Evolutionary conservation across 495 filamentous ascomycete species (phyloP).

Genomic region (Tuber microsphaerosporum): DNA sequence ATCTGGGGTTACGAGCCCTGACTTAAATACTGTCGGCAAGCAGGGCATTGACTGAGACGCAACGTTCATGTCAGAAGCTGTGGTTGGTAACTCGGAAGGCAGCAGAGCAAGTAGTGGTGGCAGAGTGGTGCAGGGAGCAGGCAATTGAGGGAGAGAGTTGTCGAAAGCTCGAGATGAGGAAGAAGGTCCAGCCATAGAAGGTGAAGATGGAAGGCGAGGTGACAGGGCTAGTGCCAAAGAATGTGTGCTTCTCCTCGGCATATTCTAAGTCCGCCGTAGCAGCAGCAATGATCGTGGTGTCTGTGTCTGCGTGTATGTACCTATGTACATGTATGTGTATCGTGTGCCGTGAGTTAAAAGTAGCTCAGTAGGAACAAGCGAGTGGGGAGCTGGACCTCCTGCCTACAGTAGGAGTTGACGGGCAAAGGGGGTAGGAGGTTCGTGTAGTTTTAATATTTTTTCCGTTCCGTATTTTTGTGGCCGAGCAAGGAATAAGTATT

Average conservation of each 20-base stretch:
- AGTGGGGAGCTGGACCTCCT: not conserved
- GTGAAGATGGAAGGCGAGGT: constrained; percentile 52
- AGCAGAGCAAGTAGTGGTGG: constrained; percentile 7
- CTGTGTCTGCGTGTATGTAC: constrained; percentile 26
- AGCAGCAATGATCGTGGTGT: constrained; percentile 14
- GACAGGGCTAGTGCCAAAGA: constrained; percentile 29
- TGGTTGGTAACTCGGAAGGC: constrained; percentile 25
- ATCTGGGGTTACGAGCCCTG: constrained; percentile 35
- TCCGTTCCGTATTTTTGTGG: not conserved
- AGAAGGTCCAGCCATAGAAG: constrained; percentile 38
- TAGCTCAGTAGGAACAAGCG: not conserved
- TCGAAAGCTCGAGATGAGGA: constrained; percentile 23
- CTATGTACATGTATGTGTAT: constrained; percentile 36
- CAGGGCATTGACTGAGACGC: constrained; percentile 27
- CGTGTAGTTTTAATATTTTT: not conserved
- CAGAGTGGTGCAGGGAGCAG: constrained; percentile 24
- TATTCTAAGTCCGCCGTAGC: constrained; percentile 7
- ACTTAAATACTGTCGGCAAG: constrained; percentile 25
- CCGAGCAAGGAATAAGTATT: not conserved
- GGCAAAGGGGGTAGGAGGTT: not conserved
- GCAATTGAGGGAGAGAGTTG: constrained; percentile 29
- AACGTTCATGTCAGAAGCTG: constrained; percentile 16
- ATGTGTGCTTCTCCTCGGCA: constrained; percentile 38
- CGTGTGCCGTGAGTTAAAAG: constrained; percentile 20
- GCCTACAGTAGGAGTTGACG: not conserved